Conservation (phyloP, 2,329 filamentous ascomycete species). For the Xylaria sp. region DNA sequence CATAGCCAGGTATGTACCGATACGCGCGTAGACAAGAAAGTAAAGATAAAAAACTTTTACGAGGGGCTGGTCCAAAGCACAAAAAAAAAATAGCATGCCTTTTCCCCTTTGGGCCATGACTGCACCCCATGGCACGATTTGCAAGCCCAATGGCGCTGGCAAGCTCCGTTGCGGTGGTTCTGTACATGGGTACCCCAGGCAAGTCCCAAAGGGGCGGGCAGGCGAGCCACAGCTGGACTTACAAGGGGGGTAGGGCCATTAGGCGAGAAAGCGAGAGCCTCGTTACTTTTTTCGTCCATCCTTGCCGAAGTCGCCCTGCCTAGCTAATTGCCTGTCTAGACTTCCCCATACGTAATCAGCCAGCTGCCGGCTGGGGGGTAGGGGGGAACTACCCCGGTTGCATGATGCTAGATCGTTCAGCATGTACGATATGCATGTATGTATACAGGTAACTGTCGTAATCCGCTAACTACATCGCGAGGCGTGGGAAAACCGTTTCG, state of each 20-base stretch:
- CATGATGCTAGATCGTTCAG: neutral
- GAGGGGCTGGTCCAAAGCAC: conserved; percentile 3
- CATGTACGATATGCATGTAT: no score
- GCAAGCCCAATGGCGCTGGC: conserved; percentile 7
- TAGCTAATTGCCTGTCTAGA: no score
- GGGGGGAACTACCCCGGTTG: neutral
- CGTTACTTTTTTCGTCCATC: conserved; percentile 22
- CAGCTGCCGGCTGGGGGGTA: no score
- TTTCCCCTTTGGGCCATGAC: conserved; percentile 9
- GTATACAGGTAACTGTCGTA: conserved; percentile 5
- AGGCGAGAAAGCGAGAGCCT: no score
- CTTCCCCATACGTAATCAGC: conserved; percentile 5
- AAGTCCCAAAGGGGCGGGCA: conserved; percentile 9
- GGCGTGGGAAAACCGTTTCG: conserved; percentile 10
- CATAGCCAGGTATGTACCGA: neutral
- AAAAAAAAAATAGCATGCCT: no score
- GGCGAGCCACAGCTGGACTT: neutral
- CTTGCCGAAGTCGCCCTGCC: conserved; percentile 14
- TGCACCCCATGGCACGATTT: conserved; percentile 5
- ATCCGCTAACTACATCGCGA: conserved; percentile 4
- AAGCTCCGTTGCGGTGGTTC: conserved; percentile 6
- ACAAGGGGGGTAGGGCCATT: conserved; percentile 14
- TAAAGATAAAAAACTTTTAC: conserved; percentile 1
- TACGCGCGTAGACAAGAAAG: no score
- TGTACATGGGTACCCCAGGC: conserved; percentile 18